Evolutionary conservation across 257 asterid genomes (phyloP).

Genomic region (Solanum ossicruentum): DNA sequence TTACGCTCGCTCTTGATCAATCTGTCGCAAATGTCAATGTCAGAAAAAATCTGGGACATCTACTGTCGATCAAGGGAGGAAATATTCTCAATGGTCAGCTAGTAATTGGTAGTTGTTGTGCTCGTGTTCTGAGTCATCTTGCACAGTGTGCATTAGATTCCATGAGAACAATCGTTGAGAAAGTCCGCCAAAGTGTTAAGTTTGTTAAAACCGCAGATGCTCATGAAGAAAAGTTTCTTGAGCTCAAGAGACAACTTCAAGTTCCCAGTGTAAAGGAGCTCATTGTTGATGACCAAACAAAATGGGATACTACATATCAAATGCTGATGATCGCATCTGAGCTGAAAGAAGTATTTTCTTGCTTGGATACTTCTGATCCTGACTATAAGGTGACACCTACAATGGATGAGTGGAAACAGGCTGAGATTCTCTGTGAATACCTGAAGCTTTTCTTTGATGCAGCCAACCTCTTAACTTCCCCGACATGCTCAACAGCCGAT

Average conservation of each 20-base stretch:
- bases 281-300: conserved; percentile 37
- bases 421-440: conserved; percentile 40
- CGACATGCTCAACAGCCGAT: conserved; percentile 42
- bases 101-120: conserved; percentile 50
- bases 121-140: conserved; percentile 41
- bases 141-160: conserved; percentile 46
- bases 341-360: conserved; percentile 57
- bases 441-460: conserved; percentile 63
- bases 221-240: conserved; percentile 38
- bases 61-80: conserved; percentile 33
- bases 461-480: conserved; percentile 38
- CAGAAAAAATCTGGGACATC: conserved; percentile 37
- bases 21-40: conserved; percentile 18
- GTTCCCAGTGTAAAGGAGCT: conserved; percentile 64
- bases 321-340: conserved; percentile 82
- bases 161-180: conserved; percentile 30
- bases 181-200: conserved; percentile 65
- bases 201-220: conserved; percentile 38
- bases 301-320: conserved; percentile 76
- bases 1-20: conserved; percentile 41
- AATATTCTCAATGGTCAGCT: conserved; percentile 58
- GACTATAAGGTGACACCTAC: conserved; percentile 35
- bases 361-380: conserved; percentile 55
- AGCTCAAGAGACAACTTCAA: conserved; percentile 62
- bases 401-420: conserved; percentile 66